Percentiles rank a stretch among this genome's conserved stretches.
phyloP scores from a whole-genome alignment of 176 grass and related monocot species.

The Aegilops umbellulata region DNA sequence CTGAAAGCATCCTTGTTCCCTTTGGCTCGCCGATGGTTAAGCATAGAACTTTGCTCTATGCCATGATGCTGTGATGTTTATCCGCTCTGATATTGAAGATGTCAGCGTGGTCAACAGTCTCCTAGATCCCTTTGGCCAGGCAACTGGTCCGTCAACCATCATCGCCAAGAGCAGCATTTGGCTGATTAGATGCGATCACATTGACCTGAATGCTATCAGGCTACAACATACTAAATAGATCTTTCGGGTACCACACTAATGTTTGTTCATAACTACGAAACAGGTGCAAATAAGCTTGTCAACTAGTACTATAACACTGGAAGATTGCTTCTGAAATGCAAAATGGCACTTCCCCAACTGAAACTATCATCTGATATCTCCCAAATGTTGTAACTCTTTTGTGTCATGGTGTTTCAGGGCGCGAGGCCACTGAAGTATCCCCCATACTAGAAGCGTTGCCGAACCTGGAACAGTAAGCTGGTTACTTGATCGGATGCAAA shows the following conservation, averaged over 20 bases:
- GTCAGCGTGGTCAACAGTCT: neutral
- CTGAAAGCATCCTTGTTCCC: neutral
- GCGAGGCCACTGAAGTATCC: constrained; percentile 67
- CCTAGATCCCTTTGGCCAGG: neutral
- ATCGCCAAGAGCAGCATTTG: too few species aligned
- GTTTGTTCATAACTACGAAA: too few species aligned
- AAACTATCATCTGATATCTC: neutral
- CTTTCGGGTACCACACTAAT: too few species aligned
- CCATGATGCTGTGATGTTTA: neutral
- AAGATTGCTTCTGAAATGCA: neutral
- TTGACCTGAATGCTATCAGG: too few species aligned
- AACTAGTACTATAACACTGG: too few species aligned
- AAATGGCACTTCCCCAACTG: neutral
- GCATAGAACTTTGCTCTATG: neutral
- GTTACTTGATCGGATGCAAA: neutral
- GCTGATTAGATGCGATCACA: too few species aligned
- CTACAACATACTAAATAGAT: too few species aligned
- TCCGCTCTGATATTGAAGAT: neutral
- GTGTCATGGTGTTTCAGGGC: constrained; percentile 49
- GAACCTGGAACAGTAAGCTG: constrained; percentile 84
- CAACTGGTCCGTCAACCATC: neutral
- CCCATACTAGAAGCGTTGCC: constrained; percentile 88
- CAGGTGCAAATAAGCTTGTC: too few species aligned
- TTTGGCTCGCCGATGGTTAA: neutral
- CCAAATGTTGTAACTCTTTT: neutral